Conservation (phyloP, 83 land plant genomes). For the Picea mariana region DNA sequence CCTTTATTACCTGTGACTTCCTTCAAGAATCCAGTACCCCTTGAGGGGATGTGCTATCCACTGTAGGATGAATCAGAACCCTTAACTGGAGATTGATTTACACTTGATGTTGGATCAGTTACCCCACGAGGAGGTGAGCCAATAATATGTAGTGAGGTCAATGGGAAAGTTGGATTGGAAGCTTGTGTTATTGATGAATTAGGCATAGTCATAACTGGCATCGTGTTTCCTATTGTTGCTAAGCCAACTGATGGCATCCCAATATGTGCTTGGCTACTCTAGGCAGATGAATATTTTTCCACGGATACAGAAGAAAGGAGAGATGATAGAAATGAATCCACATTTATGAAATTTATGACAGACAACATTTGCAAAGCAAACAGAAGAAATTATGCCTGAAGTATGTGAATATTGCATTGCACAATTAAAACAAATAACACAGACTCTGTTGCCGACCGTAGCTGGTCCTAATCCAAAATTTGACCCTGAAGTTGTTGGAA, state of each 20-base stretch:
- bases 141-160: conserved; percentile 53
- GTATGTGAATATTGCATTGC: conserved; percentile 76
- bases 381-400: conserved; percentile 77
- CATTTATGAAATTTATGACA: conserved; percentile 55
- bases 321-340: conserved; percentile 78
- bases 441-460: conserved; percentile 69
- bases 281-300: conserved; percentile 44
- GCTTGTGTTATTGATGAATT: conserved; percentile 49
- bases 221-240: conserved; percentile 23
- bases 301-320: conserved; percentile 65
- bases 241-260: conserved; percentile 27
- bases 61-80: conserved; percentile 34
- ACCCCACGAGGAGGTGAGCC: conserved; percentile 77
- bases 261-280: conserved; percentile 32
- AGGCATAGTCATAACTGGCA: conserved; percentile 24
- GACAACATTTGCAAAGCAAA: conserved; percentile 68
- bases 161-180: conserved; percentile 71
- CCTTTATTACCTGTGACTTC: no score
- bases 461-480: conserved; percentile 69
- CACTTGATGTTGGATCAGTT: conserved; percentile 45
- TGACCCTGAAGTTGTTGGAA: conserved; percentile 65
- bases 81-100: conserved; percentile 59
- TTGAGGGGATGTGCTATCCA: conserved; percentile 28
- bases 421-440: conserved; percentile 61
- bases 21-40: no score